Evolutionary conservation across 352 stramenopile genomes (phyloP).

Genomic region (Pseudoperonospora humuli): DNA sequence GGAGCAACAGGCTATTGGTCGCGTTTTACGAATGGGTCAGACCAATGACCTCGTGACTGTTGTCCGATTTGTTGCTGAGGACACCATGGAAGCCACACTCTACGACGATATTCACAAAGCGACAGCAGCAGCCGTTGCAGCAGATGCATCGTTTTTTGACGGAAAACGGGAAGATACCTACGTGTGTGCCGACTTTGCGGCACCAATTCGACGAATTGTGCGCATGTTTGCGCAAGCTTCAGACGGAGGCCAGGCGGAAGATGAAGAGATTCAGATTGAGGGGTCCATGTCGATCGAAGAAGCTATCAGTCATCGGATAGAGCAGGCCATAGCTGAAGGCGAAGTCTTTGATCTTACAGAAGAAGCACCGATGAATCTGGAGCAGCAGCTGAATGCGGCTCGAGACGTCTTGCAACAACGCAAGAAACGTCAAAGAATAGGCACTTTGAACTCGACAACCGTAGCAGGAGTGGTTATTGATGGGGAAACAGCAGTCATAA

Average conservation of each 20-base stretch:
- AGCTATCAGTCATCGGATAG: constrained; percentile 50
- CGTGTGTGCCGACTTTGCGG: constrained; percentile 47
- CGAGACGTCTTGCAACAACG: constrained; percentile 13
- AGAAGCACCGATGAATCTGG: constrained; percentile 33
- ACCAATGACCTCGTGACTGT: constrained; percentile 60
- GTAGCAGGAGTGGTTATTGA: neutral
- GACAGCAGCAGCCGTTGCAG: constrained; percentile 29
- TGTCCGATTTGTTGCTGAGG: constrained; percentile 63
- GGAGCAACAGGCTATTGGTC: constrained; percentile 77
- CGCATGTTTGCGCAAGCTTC: constrained; percentile 32
- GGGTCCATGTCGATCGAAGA: constrained; percentile 69
- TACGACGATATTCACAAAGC: constrained; percentile 70
- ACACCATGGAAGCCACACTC: constrained; percentile 62
- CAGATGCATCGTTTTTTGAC: constrained; percentile 65
- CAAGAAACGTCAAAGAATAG: constrained; percentile 30
- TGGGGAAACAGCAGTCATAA: constrained; percentile 7
- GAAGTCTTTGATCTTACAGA: constrained; percentile 66
- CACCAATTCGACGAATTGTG: constrained; percentile 46
- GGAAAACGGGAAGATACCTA: constrained; percentile 51
- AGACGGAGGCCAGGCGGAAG: constrained; percentile 18
- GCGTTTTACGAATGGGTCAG: constrained; percentile 82
- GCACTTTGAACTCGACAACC: neutral
- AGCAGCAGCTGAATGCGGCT: constrained; percentile 25
- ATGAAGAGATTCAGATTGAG: constrained; percentile 65
- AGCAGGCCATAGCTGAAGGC: constrained; percentile 40